A percentile compares a stretch with the other conserved stretches of the same genome.
These are phyloP conservation scores for Diplodia sapinea DNA, from an alignment of 2,329 filamentous ascomycete species.

Conservation along the genomic window DNA sequence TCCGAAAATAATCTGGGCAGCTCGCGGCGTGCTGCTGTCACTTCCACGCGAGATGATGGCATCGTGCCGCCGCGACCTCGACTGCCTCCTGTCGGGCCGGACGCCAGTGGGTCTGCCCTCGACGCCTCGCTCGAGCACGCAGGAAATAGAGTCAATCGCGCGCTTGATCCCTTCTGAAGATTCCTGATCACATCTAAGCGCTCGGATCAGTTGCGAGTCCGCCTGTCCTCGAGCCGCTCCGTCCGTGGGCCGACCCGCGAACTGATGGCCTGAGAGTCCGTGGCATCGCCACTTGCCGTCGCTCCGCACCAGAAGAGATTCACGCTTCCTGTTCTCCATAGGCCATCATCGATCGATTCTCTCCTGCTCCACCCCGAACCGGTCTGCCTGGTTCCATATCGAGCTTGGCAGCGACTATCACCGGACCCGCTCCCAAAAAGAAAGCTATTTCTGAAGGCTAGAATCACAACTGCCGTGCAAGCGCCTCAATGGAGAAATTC, in stretches of 20 bases:
- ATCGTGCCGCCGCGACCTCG: constrained; percentile 4
- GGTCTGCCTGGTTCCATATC: constrained; percentile 1
- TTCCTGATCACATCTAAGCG: constrained; percentile 5
- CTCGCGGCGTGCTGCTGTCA: not conserved
- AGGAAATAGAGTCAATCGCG: constrained; percentile 8
- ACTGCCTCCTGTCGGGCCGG: not conserved
- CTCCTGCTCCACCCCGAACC: not conserved
- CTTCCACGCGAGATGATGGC: constrained; percentile 22
- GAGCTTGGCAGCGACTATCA: constrained; percentile 1
- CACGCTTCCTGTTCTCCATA: not conserved
- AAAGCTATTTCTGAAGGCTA: not conserved
- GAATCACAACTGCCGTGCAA: not conserved
- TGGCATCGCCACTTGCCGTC: not conserved
- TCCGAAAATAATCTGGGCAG: constrained; percentile 1
- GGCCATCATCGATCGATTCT: not conserved
- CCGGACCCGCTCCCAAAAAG: constrained; percentile 9
- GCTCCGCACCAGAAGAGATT: not conserved
- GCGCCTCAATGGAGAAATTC: constrained; percentile 3
- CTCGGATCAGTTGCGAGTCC: constrained; percentile 23
- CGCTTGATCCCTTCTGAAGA: not conserved
- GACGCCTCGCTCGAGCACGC: not conserved
- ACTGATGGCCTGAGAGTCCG: constrained; percentile 15
- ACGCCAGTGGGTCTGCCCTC: not conserved
- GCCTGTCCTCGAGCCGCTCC: constrained; percentile 9
- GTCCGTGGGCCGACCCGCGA: not conserved